Conservation (phyloP, 345 rosid species). For the Brassica nigra region DNA sequence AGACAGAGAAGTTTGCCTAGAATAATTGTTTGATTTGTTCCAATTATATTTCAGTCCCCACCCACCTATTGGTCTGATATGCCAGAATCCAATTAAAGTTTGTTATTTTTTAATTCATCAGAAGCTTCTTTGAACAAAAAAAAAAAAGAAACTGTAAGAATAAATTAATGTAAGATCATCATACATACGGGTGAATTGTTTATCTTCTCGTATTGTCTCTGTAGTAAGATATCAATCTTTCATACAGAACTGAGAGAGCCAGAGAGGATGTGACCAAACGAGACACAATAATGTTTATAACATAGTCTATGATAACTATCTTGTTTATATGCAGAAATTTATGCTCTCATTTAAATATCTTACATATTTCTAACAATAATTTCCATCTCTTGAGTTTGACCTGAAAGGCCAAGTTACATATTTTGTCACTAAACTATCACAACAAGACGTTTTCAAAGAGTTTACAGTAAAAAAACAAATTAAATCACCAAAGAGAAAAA, state of each 20-base stretch:
- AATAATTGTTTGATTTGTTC: not conserved
- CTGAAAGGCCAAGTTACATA: conserved; percentile 3
- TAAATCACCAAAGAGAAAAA: not conserved
- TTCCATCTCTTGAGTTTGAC: not conserved
- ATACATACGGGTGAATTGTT: not conserved
- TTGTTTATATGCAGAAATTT: not conserved
- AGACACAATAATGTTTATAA: not conserved
- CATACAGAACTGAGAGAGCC: conserved; percentile 1
- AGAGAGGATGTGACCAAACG: not conserved
- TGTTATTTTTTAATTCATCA: not conserved
- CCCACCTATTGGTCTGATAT: conserved; percentile 29
- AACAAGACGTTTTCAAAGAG: not conserved
- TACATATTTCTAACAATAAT: not conserved
- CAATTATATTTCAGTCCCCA: conserved; percentile 8
- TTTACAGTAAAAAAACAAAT: not conserved
- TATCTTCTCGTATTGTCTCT: not conserved
- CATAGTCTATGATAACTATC: not conserved
- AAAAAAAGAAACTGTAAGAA: not conserved
- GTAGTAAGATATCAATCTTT: not conserved
- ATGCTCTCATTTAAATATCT: not conserved
- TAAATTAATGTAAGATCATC: not conserved
- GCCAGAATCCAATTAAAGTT: conserved; percentile 2
- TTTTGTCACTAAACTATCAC: not conserved
- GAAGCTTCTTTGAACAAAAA: too few species aligned
- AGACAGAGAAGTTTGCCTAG: not conserved